Evolutionary conservation across 1,284 basidiomycete species (phyloP).

Genomic region (Phaffia rhodozyma): DNA sequence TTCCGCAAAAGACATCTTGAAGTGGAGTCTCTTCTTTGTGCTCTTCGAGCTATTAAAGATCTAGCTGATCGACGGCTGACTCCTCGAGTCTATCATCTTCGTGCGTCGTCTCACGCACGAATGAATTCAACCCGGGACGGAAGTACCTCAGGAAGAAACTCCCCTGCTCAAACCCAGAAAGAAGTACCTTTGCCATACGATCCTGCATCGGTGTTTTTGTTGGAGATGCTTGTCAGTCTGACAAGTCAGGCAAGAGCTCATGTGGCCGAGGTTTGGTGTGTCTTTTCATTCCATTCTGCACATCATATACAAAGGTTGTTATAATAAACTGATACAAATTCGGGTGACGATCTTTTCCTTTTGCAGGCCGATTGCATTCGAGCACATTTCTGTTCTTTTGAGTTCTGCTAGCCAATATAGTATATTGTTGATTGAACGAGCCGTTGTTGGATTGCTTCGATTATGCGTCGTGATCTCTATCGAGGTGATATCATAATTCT

Average conservation of each 20-base stretch:
- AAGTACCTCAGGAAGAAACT: slow-evolving; percentile 3
- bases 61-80: slow-evolving; percentile 51
- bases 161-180: slow-evolving; percentile 20
- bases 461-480: slow-evolving; percentile 66
- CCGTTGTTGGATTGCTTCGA: slow-evolving; percentile 76
- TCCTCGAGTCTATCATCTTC: slow-evolving; percentile 4
- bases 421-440: slow-evolving; percentile 84
- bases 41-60: slow-evolving; percentile 73
- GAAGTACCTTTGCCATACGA: slow-evolving; percentile 66
- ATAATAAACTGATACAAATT: neutral
- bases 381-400: slow-evolving; percentile 73
- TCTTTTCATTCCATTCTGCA: slow-evolving; percentile 10
- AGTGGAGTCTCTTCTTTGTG: slow-evolving; percentile 63
- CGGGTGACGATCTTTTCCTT: neutral
- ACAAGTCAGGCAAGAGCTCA: slow-evolving; percentile 59
- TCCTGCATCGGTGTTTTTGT: slow-evolving; percentile 80
- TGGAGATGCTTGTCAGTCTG: slow-evolving; percentile 88
- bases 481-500: slow-evolving; percentile 40
- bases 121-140: too few species aligned
- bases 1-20: slow-evolving; percentile 51
- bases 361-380: slow-evolving; percentile 75
- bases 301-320: neutral
- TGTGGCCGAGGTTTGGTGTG: slow-evolving; percentile 76
- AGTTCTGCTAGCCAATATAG: slow-evolving; percentile 69
- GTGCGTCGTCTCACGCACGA: too few species aligned